phyloP scores from a whole-genome alignment of 2,329 filamentous ascomycete genomes.

The Tothia fuscella region DNA sequence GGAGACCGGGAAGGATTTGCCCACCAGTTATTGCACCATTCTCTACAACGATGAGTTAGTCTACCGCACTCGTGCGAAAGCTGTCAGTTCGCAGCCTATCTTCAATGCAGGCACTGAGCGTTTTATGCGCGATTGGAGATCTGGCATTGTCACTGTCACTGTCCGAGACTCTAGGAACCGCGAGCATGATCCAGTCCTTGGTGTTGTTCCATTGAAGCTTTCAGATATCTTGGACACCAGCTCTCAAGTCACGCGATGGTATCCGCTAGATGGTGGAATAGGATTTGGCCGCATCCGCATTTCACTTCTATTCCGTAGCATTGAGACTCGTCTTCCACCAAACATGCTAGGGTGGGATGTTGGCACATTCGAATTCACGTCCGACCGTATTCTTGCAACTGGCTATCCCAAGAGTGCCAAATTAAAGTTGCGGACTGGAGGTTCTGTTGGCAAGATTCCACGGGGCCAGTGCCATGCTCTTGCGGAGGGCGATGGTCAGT shows the following conservation, averaged over 20 bases:
- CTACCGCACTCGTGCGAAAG: constrained; percentile 92
- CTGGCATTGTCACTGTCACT: constrained; percentile 71
- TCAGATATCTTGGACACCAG: constrained; percentile 79
- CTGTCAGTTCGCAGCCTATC: constrained; percentile 85
- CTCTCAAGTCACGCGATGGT: constrained; percentile 83
- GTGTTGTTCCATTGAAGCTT: constrained; percentile 78
- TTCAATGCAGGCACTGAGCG: constrained; percentile 94
- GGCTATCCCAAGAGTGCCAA: constrained; percentile 53
- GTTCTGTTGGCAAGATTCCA: constrained; percentile 60
- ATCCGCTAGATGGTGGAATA: constrained; percentile 89
- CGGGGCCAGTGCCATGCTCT: constrained; percentile 49
- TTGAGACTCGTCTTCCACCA: constrained; percentile 77
- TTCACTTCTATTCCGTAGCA: constrained; percentile 77
- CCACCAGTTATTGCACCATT: constrained; percentile 90
- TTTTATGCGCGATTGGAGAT: constrained; percentile 89
- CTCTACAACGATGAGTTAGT: constrained; percentile 72
- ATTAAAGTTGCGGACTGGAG: constrained; percentile 71
- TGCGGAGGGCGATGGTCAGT: constrained; percentile 47
- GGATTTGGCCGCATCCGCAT: constrained; percentile 81
- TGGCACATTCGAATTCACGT: constrained; percentile 81
- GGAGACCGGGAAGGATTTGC: constrained; percentile 66
- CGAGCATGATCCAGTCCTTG: constrained; percentile 88
- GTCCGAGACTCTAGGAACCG: constrained; percentile 82
- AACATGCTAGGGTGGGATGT: constrained; percentile 87
- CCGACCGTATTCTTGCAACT: constrained; percentile 53